phyloP scores from a whole-genome alignment of 192 early-diverging fungal species.

The Coemansia sp. region DNA sequence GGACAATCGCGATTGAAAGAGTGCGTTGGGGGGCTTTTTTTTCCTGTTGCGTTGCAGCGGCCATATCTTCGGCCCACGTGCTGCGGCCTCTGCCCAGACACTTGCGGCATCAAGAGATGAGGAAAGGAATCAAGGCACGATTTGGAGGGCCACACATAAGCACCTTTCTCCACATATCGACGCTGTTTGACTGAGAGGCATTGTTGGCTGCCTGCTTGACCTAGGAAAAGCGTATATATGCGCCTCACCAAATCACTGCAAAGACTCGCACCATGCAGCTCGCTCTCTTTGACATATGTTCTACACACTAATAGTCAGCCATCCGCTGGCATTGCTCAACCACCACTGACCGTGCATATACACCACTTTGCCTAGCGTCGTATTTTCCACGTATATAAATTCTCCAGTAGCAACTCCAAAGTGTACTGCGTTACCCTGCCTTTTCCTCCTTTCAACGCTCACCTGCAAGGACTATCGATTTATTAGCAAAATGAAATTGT shows the following conservation, averaged over 20 bases:
- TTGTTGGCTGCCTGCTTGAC: not conserved
- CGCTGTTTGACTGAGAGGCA: not conserved
- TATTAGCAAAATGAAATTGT: constrained; percentile 13
- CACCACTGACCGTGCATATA: constrained; percentile 2
- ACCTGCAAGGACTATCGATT: not conserved
- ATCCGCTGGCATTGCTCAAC: not conserved
- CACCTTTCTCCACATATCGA: not conserved
- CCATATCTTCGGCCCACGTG: constrained; percentile 13
- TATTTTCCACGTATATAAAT: not conserved
- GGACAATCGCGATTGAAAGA: not conserved
- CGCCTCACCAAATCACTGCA: not conserved
- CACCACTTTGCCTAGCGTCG: not conserved
- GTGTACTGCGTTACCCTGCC: not conserved
- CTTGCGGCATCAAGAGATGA: not conserved
- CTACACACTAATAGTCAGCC: not conserved
- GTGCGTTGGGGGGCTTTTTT: not conserved
- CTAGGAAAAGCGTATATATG: not conserved
- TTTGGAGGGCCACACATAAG: not conserved
- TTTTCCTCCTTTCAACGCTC: not conserved
- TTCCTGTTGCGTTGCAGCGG: not conserved
- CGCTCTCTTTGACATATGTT: not conserved
- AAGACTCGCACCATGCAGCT: not conserved
- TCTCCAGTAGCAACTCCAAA: not conserved
- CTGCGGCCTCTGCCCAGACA: not conserved
- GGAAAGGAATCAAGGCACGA: not conserved